phyloP scores from a whole-genome alignment of 108 stramenopile genomes.

The Nannochloropsis oceanica region DNA sequence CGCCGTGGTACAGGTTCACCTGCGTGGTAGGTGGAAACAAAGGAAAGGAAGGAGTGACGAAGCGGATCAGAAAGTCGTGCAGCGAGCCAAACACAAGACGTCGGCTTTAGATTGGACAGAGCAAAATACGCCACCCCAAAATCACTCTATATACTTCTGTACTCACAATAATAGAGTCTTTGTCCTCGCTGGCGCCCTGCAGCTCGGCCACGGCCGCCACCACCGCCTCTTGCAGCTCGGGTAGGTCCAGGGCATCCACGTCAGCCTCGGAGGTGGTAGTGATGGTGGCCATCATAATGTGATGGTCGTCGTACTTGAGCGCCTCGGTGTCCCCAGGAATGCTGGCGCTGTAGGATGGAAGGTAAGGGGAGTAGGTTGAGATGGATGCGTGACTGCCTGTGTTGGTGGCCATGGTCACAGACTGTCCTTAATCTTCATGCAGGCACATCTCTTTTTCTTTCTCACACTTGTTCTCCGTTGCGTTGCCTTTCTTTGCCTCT shows the following conservation, averaged over 20 bases:
- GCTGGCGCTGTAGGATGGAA: too few relatives aligned
- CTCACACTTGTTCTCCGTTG: too few relatives aligned
- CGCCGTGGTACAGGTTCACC: not conserved
- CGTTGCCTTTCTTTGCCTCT: too few relatives aligned
- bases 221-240: not conserved
- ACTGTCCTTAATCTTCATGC: too few relatives aligned
- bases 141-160: too few relatives aligned
- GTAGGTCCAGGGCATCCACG: not conserved
- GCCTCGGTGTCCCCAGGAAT: not conserved
- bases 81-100: not conserved
- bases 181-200: not conserved
- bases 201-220: not conserved
- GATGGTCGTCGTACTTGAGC: not conserved
- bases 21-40: not conserved
- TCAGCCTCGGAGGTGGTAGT: not conserved
- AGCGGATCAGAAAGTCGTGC: not conserved
- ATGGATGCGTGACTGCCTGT: too few relatives aligned
- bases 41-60: not conserved
- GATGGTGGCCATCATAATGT: not conserved
- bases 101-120: too few relatives aligned
- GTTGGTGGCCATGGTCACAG: too few relatives aligned
- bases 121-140: too few relatives aligned
- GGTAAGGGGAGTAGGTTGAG: too few relatives aligned
- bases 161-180: not conserved
- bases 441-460: too few relatives aligned